A percentile compares a stretch with the other conserved stretches of the same genome.
Evolutionary conservation across 257 asterid genomes (phyloP).

Genomic region (Solanum bukasovii): DNA sequence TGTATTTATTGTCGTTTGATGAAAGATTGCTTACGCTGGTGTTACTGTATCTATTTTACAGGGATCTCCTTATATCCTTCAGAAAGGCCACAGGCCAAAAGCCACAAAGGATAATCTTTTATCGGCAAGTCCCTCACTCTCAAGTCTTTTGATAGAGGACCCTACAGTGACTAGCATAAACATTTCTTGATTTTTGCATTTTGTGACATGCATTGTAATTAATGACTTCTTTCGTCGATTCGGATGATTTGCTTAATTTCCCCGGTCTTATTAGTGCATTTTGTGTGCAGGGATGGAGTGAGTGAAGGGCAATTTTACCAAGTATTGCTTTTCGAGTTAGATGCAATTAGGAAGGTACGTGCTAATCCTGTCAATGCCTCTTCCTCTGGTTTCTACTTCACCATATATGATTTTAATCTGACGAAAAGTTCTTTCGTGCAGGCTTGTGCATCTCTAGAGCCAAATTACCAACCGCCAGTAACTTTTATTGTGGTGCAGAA

Average conservation of each 20-base stretch:
- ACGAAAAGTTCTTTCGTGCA: conserved; percentile 10
- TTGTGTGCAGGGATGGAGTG: conserved; percentile 74
- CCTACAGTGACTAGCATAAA: not conserved
- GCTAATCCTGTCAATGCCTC: not conserved
- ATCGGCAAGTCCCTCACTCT: conserved; percentile 35
- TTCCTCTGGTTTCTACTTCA: not conserved
- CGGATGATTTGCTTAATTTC: not conserved
- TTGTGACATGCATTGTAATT: not conserved
- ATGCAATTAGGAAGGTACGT: conserved; percentile 84
- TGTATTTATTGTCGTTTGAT: not conserved
- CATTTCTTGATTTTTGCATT: not conserved
- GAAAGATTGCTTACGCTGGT: not conserved
- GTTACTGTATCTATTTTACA: conserved; percentile 17
- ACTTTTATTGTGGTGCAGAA: conserved; percentile 93
- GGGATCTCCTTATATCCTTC: conserved; percentile 95
- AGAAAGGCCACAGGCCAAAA: conserved; percentile 97
- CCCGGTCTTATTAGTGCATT: not conserved
- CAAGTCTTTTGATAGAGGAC: not conserved
- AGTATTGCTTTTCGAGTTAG: conserved; percentile 83
- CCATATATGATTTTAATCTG: not conserved
- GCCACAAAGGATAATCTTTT: conserved; percentile 96
- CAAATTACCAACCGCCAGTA: conserved; percentile 94
- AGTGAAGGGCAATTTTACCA: conserved; percentile 98
- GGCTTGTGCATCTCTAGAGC: conserved; percentile 98
- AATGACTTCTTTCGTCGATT: not conserved